A percentile compares a stretch with the other conserved stretches of the same genome.
Evolutionary conservation across 2,329 filamentous ascomycete species (phyloP).

Genomic region (Nakataea oryzae): DNA sequence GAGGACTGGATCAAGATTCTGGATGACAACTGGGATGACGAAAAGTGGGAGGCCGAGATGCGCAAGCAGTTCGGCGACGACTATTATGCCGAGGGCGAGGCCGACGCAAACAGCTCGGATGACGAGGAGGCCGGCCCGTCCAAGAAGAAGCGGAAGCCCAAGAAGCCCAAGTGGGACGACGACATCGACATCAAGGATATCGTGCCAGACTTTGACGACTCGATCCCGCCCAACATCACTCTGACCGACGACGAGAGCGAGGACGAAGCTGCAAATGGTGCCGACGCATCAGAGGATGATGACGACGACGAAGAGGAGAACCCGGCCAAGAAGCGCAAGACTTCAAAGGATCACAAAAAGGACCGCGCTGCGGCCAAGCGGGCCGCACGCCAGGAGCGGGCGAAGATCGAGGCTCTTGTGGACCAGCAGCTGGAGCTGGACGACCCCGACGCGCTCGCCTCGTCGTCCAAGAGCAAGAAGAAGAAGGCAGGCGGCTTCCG

Average conservation of each 20-base stretch:
- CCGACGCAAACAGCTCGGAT: constrained; percentile 52
- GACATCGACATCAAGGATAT: constrained; percentile 96
- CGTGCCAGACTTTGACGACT: constrained; percentile 74
- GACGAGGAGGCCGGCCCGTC: constrained; percentile 30
- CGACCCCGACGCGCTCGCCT: constrained; percentile 45
- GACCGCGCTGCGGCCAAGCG: constrained; percentile 51
- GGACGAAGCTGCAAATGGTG: constrained; percentile 19
- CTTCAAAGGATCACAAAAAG: constrained; percentile 48
- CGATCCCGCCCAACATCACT: constrained; percentile 38
- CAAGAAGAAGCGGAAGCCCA: constrained; percentile 54
- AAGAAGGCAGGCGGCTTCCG: constrained; percentile 50
- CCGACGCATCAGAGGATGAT: constrained; percentile 33
- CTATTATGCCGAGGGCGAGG: constrained; percentile 70
- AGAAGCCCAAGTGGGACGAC: constrained; percentile 90
- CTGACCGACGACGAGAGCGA: constrained; percentile 43
- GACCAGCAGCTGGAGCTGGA: constrained; percentile 72
- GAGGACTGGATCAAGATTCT: constrained; percentile 80
- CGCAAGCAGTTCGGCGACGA: constrained; percentile 75
- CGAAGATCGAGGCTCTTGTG: constrained; percentile 76
- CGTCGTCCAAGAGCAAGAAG: constrained; percentile 19
- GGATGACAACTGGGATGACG: constrained; percentile 80
- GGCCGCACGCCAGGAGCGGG: constrained; percentile 67
- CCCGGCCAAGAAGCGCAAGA: constrained; percentile 47
- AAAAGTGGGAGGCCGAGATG: constrained; percentile 88
- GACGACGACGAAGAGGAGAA: constrained; percentile 19